Base-by-base conservation (phyloP, 2,329 filamentous ascomycete genomes). In the Neonectria hederae region DNA sequence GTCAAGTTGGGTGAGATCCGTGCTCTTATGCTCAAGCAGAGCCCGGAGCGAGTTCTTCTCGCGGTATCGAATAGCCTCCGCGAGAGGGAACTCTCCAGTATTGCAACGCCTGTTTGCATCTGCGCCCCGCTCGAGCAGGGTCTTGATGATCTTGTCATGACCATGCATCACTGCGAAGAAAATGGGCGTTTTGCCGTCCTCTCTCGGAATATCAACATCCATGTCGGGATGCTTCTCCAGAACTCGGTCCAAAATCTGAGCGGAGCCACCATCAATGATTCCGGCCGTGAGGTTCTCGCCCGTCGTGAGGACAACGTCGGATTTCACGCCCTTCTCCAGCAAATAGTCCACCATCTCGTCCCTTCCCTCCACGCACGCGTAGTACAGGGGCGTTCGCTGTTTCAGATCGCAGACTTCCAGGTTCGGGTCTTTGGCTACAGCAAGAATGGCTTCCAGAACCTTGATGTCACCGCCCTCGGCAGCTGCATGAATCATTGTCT, bases 321-420 rank as follows among this genome's bases (percentile, higher is more conserved):
- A 63, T 28, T 59, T 48, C n/a, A 54, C 64, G 10, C 64, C 64
- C 26, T 62, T 60, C 14, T 67, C 59, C 53, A 69, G 51, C 14
- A 71, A 52, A 52, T 65, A 63, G 14, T 65, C 57, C 2, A 68
- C 64, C 68, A 71, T 67, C 0, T 65, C 62, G 22, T 67, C 56
- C 13, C 55, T 45, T 32, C 62, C 68, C 30, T 62, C 54, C 4
- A 45, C 21, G 8, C 68, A 67, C 17, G 62, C 68, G 35, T 64
- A 69, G 49, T 54, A 68, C 2, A 71, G 38, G 6, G 68, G 68
- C 13, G 66, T 71, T 8, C 64, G 22, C 9, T 52, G 19, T 9
- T 60, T 54, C 2, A 45, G 35, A 26, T 71, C 69, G 17, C 55
- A 35, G 2, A 66, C 49, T 17, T 70, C 68, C 8, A 69, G 49